These are phyloP conservation scores for Eustoma russellianum DNA, from an alignment of 257 asterid species.

Conservation along the genomic window DNA sequence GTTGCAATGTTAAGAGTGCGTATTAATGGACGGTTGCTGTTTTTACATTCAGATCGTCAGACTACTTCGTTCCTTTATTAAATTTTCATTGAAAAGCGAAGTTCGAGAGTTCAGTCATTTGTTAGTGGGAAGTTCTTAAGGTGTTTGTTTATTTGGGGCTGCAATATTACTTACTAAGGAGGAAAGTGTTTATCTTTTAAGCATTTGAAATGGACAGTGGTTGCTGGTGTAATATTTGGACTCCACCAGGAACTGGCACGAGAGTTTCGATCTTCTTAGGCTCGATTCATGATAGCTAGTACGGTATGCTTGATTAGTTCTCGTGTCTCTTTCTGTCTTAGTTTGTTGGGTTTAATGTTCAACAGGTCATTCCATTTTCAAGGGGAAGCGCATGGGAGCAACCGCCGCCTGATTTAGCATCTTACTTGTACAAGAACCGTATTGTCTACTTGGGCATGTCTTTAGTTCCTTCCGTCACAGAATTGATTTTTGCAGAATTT, in stretches of 20 bases:
- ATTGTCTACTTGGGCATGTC: slow-evolving; percentile 95
- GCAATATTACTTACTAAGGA: neutral
- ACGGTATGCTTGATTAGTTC: neutral
- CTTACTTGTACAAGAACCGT: slow-evolving; percentile 72
- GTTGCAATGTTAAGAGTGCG: no score
- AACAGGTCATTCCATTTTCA: slow-evolving; percentile 86
- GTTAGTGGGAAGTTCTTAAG: no score
- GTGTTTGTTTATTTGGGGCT: no score
- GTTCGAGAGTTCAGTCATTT: no score
- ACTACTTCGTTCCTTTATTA: no score
- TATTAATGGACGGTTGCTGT: no score
- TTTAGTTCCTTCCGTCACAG: slow-evolving; percentile 91
- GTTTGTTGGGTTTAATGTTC: slow-evolving; percentile 8
- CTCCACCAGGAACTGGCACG: neutral
- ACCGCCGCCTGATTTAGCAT: slow-evolving; percentile 96
- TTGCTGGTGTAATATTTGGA: neutral
- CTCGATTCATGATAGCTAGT: neutral
- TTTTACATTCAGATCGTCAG: no score
- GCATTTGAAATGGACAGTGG: neutral
- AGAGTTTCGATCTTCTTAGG: neutral
- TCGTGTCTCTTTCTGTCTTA: neutral
- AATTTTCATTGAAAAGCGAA: no score
- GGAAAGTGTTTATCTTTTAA: neutral
- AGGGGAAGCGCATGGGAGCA: slow-evolving; percentile 87
- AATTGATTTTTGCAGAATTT: slow-evolving; percentile 78